Evolutionary conservation across 345 rosid species (phyloP), one percentile per base, ranked within the genome.

Genomic region (Euclidium syriacum): DNA sequence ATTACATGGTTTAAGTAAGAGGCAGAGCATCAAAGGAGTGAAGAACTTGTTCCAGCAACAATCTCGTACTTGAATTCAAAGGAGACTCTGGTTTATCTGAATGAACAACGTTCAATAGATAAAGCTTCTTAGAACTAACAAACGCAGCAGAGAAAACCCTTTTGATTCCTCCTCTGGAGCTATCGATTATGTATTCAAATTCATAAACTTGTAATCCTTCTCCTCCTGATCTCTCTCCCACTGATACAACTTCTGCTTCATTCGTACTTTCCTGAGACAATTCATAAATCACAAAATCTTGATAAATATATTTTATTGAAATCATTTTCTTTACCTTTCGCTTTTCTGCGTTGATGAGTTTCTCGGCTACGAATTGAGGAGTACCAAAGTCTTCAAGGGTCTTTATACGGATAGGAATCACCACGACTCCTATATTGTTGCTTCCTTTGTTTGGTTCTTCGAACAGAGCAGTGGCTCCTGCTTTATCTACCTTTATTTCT

Each of bases 381-480:
- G 77, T 71, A 55, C 96, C 98, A 67, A 81, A 86, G 54, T 88
- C 84, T 44, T 75, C 79, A 41, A 88, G 96, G 65, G 65, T 83
- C 1, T 72, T 44, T 32, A 89, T 79, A 56, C 96, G 98, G 83
- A 89, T 85, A 15, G 91, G 94, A 76, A 64, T 83, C 40, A 92
- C 98, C 19, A 92, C 95, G 33, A 89, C 86, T 52, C 98, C 98
- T 19, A 85, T 52, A 64, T 77, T 89, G 80, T 92, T 89, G 62
- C 77, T 82, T 65, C 86, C 85, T 48, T 76, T 80, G n/a, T 62
- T 76, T 32, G 74, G 52, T 66, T 88, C 86, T 83, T 92, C 91
- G 66, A 88, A 88, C 67, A 92, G 75, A 65, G 66, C 90, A 14
- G 81, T 83, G 4, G 98, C 95, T 53, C 95, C 98, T 55, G 96